phyloP scores from a whole-genome alignment of 257 asterid species.

The Fraxinus americana region DNA sequence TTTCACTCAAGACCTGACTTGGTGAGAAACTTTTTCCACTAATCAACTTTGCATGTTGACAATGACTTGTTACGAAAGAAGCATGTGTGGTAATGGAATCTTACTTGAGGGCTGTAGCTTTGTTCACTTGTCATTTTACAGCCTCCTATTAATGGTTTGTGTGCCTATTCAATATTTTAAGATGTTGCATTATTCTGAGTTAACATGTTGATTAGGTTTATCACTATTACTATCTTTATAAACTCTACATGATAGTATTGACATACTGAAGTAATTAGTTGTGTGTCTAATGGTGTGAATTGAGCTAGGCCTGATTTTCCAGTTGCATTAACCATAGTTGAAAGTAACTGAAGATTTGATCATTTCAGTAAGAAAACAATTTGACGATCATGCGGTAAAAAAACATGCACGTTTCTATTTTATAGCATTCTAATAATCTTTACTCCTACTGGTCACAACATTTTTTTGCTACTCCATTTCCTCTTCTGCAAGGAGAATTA shows the following conservation, averaged over 20 bases:
- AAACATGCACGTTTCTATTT: neutral
- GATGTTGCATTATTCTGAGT: slow-evolving; percentile 13
- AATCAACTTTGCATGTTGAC: slow-evolving; percentile 6
- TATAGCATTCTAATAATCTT: neutral
- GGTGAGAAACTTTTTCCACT: slow-evolving; percentile 51
- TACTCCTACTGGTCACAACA: neutral
- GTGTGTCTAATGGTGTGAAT: neutral
- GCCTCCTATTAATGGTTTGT: neutral
- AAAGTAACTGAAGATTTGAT: neutral
- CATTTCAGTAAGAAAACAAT: neutral
- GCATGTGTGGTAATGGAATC: neutral
- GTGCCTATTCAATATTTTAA: neutral
- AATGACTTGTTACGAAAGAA: slow-evolving; percentile 15
- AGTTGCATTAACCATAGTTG: too few relatives aligned
- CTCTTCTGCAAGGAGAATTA: neutral
- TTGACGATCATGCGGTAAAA: neutral
- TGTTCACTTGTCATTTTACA: neutral
- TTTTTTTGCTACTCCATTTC: neutral
- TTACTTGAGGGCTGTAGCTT: neutral
- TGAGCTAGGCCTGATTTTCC: neutral
- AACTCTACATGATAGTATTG: neutral
- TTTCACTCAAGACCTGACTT: slow-evolving; percentile 96
- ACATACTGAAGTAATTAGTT: neutral
- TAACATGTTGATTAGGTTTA: neutral
- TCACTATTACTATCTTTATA: neutral